phyloP scores from a whole-genome alignment of 1,284 basidiomycete genomes.

The Pulveroboletus sp. region DNA sequence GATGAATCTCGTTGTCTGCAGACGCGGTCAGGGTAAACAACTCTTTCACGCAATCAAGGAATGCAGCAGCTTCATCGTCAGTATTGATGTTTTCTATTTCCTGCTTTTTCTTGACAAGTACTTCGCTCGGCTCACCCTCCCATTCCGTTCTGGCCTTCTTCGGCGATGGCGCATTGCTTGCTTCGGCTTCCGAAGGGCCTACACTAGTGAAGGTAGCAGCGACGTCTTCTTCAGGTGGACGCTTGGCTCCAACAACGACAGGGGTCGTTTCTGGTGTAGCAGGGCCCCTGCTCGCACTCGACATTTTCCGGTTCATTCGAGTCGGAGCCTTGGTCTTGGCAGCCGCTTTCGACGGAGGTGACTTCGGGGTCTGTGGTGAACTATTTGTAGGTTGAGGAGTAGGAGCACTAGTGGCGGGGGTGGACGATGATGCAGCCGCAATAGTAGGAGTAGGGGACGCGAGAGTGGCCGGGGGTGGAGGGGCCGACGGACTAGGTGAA shows the following conservation, averaged over 20 bases:
- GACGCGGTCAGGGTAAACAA: conserved; percentile 53
- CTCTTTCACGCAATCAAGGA: conserved; percentile 65
- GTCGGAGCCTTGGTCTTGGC: conserved; percentile 46
- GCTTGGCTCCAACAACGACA: conserved; percentile 47
- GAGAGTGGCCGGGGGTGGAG: conserved; percentile 24
- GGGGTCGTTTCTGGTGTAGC: conserved; percentile 35
- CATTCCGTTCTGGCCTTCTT: conserved; percentile 72
- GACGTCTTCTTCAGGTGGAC: conserved; percentile 62
- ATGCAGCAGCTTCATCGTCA: conserved; percentile 61
- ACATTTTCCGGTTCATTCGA: conserved; percentile 46
- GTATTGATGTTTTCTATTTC: conserved; percentile 61
- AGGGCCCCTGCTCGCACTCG: conserved; percentile 44
- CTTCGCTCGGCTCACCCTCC: conserved; percentile 59
- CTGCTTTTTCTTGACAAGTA: conserved; percentile 53
- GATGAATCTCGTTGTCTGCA: conserved; percentile 46
- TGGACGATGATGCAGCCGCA: conserved; percentile 32
- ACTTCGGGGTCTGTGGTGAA: conserved; percentile 53
- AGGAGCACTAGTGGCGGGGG: conserved; percentile 45
- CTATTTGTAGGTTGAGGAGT: conserved; percentile 58
- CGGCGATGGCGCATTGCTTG: conserved; percentile 60
- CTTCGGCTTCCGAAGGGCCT: conserved; percentile 39
- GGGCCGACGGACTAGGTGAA: conserved; percentile 28
- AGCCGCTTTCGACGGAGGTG: conserved; percentile 52
- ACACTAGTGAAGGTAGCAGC: conserved; percentile 25
- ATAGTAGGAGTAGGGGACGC: conserved; percentile 41